Conservation (phyloP, 495 filamentous ascomycete genomes). For the Sabuloglossum arenarium region DNA sequence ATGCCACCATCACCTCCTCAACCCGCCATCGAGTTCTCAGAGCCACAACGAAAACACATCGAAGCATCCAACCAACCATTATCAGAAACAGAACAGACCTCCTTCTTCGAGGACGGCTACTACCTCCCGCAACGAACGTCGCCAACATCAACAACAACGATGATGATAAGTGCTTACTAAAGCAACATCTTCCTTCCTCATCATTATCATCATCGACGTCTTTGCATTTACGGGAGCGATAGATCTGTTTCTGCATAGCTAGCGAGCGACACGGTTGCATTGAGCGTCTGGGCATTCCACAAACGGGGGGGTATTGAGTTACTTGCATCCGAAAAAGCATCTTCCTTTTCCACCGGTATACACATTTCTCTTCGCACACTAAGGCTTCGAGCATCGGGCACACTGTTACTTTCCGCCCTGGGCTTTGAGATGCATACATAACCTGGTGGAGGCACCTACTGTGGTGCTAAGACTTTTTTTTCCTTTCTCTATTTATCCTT, state of each 20-base stretch:
- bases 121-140: slow-evolving; percentile 1
- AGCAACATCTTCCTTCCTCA: not conserved
- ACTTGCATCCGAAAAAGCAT: not conserved
- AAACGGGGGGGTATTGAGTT: not conserved
- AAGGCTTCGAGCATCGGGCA: too few relatives aligned
- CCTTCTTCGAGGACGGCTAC: slow-evolving; percentile 6
- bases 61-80: not conserved
- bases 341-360: not conserved
- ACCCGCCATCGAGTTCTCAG: slow-evolving; percentile 1
- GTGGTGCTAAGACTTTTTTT: too few relatives aligned
- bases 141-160: not conserved
- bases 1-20: slow-evolving; percentile 7
- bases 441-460: too few relatives aligned
- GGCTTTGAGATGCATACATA: too few relatives aligned
- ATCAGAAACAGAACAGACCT: not conserved
- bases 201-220: not conserved
- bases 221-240: not conserved
- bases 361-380: not conserved
- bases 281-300: not conserved
- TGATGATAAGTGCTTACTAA: not conserved
- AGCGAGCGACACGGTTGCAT: not conserved
- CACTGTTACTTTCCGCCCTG: too few relatives aligned
- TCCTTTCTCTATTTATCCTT: too few relatives aligned
- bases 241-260: not conserved
- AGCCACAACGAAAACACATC: not conserved